A percentile compares a stretch with the other conserved stretches of the same genome.
Evolutionary conservation across 1,284 basidiomycete species (phyloP).

Genomic region (Trichosporon faecale): DNA sequence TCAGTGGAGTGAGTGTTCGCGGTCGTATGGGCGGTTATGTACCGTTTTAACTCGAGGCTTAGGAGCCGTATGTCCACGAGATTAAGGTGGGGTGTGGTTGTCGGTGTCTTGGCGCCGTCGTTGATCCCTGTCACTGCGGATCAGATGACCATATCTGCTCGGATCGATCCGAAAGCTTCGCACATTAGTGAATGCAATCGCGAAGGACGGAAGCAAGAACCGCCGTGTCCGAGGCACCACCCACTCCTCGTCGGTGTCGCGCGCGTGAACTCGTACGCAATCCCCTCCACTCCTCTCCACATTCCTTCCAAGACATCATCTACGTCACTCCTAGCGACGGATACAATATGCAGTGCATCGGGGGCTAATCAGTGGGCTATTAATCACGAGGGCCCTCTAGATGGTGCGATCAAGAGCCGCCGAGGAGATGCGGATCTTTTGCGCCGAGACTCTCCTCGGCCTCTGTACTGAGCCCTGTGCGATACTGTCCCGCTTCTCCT

Average conservation of each 20-base stretch:
- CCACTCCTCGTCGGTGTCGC: not conserved
- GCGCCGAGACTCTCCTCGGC: too few species aligned
- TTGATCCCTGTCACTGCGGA: not conserved
- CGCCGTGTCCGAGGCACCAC: not conserved
- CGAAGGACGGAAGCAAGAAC: not conserved
- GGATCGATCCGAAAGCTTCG: not conserved
- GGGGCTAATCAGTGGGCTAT: not conserved
- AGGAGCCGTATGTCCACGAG: too few species aligned
- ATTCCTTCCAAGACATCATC: not conserved
- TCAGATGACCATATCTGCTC: not conserved
- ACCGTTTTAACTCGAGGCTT: too few species aligned
- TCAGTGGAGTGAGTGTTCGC: not conserved
- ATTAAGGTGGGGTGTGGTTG: not conserved
- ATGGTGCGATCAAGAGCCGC: too few species aligned
- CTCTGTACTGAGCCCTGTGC: too few species aligned
- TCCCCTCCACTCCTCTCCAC: not conserved
- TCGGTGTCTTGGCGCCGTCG: not conserved
- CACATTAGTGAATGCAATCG: not conserved
- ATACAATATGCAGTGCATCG: not conserved
- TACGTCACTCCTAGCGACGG: not conserved
- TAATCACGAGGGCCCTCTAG: too few species aligned
- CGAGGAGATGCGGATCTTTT: too few species aligned
- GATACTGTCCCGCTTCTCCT: too few species aligned
- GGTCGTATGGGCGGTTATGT: too few species aligned
- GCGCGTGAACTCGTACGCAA: not conserved